A percentile compares a stretch with the other conserved stretches of the same genome.
Evolutionary conservation across 352 stramenopile species (phyloP).

Genomic region (Globisporangium perplexum): DNA sequence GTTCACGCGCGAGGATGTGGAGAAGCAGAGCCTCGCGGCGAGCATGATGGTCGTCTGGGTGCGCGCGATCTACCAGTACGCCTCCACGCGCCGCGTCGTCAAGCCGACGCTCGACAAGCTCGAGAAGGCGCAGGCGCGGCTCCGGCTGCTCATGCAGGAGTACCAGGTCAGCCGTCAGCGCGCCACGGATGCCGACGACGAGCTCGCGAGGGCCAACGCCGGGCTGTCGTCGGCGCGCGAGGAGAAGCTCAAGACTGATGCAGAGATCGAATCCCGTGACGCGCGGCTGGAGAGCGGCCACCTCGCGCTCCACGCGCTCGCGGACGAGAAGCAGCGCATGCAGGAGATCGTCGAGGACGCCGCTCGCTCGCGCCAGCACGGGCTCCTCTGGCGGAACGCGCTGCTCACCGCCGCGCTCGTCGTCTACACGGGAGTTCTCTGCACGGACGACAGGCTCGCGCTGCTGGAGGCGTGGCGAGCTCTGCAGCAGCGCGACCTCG

Average conservation of each 20-base stretch:
- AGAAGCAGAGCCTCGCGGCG: constrained; percentile 69
- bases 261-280: constrained; percentile 33
- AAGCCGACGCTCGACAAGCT: constrained; percentile 65
- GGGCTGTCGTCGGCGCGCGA: constrained; percentile 20
- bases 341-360: constrained; percentile 12
- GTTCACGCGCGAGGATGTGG: constrained; percentile 63
- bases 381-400: constrained; percentile 44
- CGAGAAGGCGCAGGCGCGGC: constrained; percentile 40
- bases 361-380: constrained; percentile 16
- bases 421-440: constrained; percentile 24
- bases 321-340: constrained; percentile 25
- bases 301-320: constrained; percentile 27
- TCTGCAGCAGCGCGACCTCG: neutral
- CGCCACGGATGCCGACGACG: constrained; percentile 40
- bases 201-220: constrained; percentile 14
- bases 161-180: constrained; percentile 63
- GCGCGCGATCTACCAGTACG: constrained; percentile 62
- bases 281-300: constrained; percentile 23
- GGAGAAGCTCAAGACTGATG: constrained; percentile 20
- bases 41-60: constrained; percentile 79
- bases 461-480: constrained; percentile 19
- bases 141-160: constrained; percentile 54
- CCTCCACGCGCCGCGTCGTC: constrained; percentile 33
- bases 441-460: constrained; percentile 5
- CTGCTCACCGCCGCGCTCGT: constrained; percentile 38